These are phyloP conservation scores for Haberlea rhodopensis DNA, from an alignment of 257 asterid species.

Conservation along the genomic window DNA sequence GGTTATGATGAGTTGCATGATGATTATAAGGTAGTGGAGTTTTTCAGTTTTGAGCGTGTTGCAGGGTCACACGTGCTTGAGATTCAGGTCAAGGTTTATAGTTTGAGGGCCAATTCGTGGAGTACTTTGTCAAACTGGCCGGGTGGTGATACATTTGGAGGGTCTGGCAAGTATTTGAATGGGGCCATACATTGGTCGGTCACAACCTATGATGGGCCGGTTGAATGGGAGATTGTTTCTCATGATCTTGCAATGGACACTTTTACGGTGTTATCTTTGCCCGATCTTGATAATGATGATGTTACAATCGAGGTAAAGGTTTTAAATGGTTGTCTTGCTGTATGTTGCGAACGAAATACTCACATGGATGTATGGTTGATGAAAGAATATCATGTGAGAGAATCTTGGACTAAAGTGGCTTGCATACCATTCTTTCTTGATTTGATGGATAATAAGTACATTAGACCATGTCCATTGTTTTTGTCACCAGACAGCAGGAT, in stretches of 20 bases:
- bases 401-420: constrained; percentile 28
- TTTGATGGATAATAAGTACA: too few relatives aligned
- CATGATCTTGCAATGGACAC: constrained; percentile 25
- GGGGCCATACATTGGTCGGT: constrained; percentile 32
- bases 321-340: constrained; percentile 27
- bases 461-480: too few relatives aligned
- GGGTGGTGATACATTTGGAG: constrained; percentile 15
- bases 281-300: constrained; percentile 16
- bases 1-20: constrained; percentile 26
- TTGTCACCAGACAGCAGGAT: too few relatives aligned
- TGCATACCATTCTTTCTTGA: too few relatives aligned
- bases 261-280: constrained; percentile 3
- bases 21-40: constrained; percentile 31
- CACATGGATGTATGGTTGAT: constrained; percentile 29
- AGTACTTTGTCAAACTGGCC: constrained; percentile 21
- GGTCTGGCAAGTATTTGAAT: constrained; percentile 22
- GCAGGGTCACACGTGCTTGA: not conserved
- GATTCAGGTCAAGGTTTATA: constrained; percentile 23
- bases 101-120: constrained; percentile 26
- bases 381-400: constrained; percentile 25
- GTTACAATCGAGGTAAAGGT: constrained; percentile 2
- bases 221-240: constrained; percentile 18
- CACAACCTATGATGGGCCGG: not conserved
- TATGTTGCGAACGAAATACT: constrained; percentile 16
- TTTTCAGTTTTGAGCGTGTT: not conserved